Percentiles rank a stretch among this genome's conserved stretches.
phyloP scores from a whole-genome alignment of 176 grass and related monocot genomes.

The Themeda triandra region DNA sequence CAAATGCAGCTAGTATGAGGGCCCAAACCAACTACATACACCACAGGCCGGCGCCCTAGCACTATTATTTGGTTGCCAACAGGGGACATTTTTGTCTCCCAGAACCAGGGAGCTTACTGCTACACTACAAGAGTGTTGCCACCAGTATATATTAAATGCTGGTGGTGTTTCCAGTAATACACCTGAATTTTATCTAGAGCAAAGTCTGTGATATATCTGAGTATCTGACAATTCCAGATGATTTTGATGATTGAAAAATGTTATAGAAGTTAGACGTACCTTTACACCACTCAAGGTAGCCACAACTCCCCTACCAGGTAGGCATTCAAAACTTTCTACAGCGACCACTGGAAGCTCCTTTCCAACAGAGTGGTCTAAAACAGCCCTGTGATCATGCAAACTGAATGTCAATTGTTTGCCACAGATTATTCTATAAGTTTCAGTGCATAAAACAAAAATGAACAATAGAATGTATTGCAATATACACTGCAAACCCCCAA shows the following conservation, averaged over 20 bases:
- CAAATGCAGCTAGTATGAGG: background rate
- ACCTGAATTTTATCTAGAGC: background rate
- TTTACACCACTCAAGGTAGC: constrained; percentile 84
- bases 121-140: background rate
- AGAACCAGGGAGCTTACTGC: background rate
- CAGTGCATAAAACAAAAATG: background rate
- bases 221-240: background rate
- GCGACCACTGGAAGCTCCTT: constrained; percentile 80
- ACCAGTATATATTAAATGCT: background rate
- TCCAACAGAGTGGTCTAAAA: constrained; percentile 86
- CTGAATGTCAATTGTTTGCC: constrained; percentile 27
- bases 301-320: constrained; percentile 88
- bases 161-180: background rate
- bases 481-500: background rate
- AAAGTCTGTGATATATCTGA: constrained; percentile 9
- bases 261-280: constrained; percentile 39
- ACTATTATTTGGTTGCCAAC: background rate
- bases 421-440: background rate
- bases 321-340: constrained; percentile 89
- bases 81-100: background rate
- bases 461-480: background rate
- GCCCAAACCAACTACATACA: background rate
- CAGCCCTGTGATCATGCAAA: constrained; percentile 75
- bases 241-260: constrained; percentile 9
- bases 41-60: background rate